Conservation (phyloP, 2,329 filamentous ascomycete species). For the Teratosphaeria viscida region DNA sequence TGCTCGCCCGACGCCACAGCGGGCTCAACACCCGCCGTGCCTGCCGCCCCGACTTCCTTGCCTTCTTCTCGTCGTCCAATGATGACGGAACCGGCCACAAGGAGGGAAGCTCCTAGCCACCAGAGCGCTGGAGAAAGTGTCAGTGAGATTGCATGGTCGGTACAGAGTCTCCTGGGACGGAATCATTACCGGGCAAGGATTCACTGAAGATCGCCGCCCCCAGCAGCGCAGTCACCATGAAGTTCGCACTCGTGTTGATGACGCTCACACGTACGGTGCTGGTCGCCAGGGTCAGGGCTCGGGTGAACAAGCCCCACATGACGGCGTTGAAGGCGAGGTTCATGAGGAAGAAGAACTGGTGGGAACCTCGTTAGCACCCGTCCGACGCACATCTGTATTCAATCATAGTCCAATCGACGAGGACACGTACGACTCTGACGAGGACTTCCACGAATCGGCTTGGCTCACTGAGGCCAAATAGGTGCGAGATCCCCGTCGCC, state of each 20-base stretch:
- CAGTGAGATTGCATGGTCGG: not conserved
- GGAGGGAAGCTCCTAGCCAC: constrained; percentile 62
- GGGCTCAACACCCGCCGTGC: constrained; percentile 11
- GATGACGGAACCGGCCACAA: constrained; percentile 68
- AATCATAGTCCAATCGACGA: not conserved
- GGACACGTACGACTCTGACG: constrained; percentile 39
- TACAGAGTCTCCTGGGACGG: not conserved
- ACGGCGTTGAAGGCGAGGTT: constrained; percentile 67
- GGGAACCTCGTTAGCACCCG: not conserved
- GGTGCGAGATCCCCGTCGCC: constrained; percentile 38
- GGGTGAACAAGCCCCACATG: constrained; percentile 80
- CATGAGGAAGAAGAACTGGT: constrained; percentile 57
- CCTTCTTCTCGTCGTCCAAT: constrained; percentile 59
- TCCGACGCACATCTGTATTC: not conserved
- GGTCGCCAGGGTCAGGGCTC: constrained; percentile 60
- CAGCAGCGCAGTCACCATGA: constrained; percentile 64
- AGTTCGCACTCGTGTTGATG: constrained; percentile 74
- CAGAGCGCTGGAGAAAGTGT: constrained; percentile 42
- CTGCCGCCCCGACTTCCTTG: constrained; percentile 19
- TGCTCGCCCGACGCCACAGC: constrained; percentile 4
- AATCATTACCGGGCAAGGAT: constrained; percentile 43
- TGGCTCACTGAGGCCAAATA: constrained; percentile 35
- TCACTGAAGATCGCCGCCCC: constrained; percentile 63
- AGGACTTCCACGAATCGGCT: constrained; percentile 40
- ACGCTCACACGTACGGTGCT: constrained; percentile 73